phyloP scores from a whole-genome alignment of 2,329 filamentous ascomycete genomes.

The Fusarium continuum region DNA sequence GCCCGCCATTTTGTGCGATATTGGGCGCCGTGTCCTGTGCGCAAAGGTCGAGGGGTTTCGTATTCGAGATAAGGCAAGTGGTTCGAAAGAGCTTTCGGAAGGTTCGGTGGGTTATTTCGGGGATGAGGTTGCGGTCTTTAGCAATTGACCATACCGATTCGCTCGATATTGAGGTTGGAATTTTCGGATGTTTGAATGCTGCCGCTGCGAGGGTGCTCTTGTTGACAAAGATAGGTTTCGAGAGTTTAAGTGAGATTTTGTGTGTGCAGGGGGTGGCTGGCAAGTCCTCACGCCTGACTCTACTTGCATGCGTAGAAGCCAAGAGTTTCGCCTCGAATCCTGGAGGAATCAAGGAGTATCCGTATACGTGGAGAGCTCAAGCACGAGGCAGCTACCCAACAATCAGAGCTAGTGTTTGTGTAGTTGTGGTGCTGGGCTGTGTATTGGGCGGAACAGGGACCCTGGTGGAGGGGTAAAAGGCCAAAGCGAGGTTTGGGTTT shows the following conservation, averaged over 20 bases:
- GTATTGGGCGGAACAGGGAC: slow-evolving; percentile 30
- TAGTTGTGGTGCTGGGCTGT: slow-evolving; percentile 28
- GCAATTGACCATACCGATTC: slow-evolving; percentile 34
- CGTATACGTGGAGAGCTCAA: slow-evolving; percentile 38
- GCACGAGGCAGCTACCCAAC: slow-evolving; percentile 35
- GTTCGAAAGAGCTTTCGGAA: slow-evolving; percentile 9
- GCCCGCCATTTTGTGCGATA: slow-evolving; percentile 73
- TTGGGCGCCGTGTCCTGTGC: slow-evolving; percentile 2
- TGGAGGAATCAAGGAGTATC: slow-evolving; percentile 21
- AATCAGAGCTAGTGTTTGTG: slow-evolving; percentile 39
- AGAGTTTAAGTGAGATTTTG: slow-evolving; percentile 11
- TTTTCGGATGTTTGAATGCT: slow-evolving; percentile 25
- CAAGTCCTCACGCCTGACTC: slow-evolving; percentile 20
- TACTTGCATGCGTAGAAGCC: slow-evolving; percentile 30
- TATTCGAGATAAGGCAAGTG: not conserved
- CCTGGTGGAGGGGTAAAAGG: slow-evolving; percentile 27
- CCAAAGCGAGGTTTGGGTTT: slow-evolving; percentile 19
- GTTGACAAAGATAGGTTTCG: slow-evolving; percentile 27
- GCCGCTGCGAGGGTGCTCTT: slow-evolving; percentile 15
- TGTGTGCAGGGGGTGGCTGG: slow-evolving; percentile 29
- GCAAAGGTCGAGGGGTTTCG: slow-evolving; percentile 3
- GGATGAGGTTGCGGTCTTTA: slow-evolving; percentile 32
- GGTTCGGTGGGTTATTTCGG: slow-evolving; percentile 17
- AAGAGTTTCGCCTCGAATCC: slow-evolving; percentile 25
- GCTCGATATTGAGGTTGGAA: slow-evolving; percentile 23